Conservation (phyloP, 768 basidiomycete genomes). For the Trametes elegans region DNA sequence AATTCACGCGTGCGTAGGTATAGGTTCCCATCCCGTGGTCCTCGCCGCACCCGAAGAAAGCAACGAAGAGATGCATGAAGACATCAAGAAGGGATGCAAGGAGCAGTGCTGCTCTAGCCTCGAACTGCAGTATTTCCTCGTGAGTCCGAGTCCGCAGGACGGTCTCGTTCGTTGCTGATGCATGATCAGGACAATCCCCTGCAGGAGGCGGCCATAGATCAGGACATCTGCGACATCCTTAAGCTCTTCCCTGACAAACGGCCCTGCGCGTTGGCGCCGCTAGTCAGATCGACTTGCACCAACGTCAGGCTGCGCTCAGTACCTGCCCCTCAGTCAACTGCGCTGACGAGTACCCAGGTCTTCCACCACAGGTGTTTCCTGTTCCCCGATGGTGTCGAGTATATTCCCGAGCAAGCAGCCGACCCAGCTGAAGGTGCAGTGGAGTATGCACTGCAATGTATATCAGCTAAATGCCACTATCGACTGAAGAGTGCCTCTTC, state of each 20-base stretch:
- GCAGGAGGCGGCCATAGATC: slow-evolving; percentile 1
- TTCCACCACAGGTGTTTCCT: slow-evolving; percentile 2
- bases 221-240: slow-evolving; percentile 32
- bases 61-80: background rate
- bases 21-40: background rate
- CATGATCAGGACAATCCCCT: background rate
- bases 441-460: background rate
- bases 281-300: slow-evolving; percentile 47
- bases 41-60: background rate
- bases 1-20: background rate
- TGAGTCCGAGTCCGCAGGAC: background rate
- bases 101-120: background rate
- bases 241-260: slow-evolving; percentile 42
- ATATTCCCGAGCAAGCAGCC: too few relatives aligned
- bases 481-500: too few relatives aligned
- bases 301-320: slow-evolving; percentile 34
- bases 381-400: background rate
- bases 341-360: background rate
- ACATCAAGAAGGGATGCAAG: background rate
- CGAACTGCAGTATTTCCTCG: background rate
- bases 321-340: background rate
- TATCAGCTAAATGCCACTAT: too few relatives aligned
- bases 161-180: background rate
- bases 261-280: slow-evolving; percentile 49
- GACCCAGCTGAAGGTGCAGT: too few relatives aligned